phyloP scores from a whole-genome alignment of 805 yeast species.

The Schwanniomyces pseudopolymorphus region DNA sequence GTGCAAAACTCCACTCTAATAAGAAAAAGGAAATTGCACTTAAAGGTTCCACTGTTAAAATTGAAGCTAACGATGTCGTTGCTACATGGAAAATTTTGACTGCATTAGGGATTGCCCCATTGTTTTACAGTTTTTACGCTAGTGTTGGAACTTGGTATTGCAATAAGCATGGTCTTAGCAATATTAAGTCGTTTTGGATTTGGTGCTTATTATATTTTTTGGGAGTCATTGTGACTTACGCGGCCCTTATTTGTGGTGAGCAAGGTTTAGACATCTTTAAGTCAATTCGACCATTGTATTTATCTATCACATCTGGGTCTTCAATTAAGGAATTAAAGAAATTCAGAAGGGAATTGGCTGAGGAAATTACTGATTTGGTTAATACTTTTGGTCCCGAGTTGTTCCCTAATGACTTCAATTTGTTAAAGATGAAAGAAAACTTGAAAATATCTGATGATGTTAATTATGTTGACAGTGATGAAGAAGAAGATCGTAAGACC shows the following conservation, averaged over 20 bases:
- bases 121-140: constrained; percentile 80
- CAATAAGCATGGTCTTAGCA: constrained; percentile 12
- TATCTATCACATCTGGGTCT: constrained; percentile 58
- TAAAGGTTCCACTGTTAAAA: constrained; percentile 84
- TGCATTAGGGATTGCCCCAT: constrained; percentile 85
- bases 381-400: constrained; percentile 81
- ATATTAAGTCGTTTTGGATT: constrained; percentile 35
- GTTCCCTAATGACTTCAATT: constrained; percentile 77
- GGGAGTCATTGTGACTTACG: constrained; percentile 74
- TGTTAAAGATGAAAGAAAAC: constrained; percentile 45
- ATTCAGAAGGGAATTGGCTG: constrained; percentile 60
- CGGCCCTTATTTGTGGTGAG: constrained; percentile 92
- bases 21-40: constrained; percentile 76
- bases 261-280: constrained; percentile 87
- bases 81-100: constrained; percentile 97
- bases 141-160: constrained; percentile 48
- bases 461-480: constrained; percentile 42
- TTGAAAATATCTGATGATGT: constrained; percentile 26
- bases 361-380: constrained; percentile 74
- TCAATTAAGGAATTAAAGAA: constrained; percentile 58
- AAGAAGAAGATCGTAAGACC: constrained; percentile 51
- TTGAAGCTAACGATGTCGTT: constrained; percentile 88
- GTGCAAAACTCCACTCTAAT: constrained; percentile 71
- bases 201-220: constrained; percentile 53
- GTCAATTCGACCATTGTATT: constrained; percentile 76